Conservation (phyloP, 2,329 filamentous ascomycete genomes). For the Lecanicillium sp. region DNA sequence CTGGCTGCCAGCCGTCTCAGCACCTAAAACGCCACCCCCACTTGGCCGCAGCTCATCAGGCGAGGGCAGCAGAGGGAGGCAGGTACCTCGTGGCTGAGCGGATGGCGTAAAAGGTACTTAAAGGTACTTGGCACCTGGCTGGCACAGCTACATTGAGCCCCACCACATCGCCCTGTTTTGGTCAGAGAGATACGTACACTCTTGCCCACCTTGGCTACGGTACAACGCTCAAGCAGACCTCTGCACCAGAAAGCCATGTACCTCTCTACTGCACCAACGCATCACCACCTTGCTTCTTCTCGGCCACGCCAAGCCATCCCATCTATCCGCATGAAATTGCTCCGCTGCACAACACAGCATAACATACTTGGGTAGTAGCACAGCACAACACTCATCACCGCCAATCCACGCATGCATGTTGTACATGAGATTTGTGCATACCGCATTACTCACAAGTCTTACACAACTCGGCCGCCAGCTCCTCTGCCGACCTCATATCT, state of each 20-base stretch:
- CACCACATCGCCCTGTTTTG: constrained; percentile 9
- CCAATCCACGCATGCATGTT: constrained; percentile 3
- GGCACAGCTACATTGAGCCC: too few species aligned
- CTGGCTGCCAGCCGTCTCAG: neutral
- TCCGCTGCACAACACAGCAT: too few species aligned
- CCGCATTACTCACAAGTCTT: too few species aligned
- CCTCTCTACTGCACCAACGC: neutral
- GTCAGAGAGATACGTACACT: neutral
- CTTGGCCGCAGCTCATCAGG: neutral
- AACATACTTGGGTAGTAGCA: too few species aligned
- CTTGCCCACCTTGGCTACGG: too few species aligned
- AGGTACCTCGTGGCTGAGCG: constrained; percentile 1
- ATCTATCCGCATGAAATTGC: too few species aligned
- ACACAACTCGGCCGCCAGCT: too few species aligned
- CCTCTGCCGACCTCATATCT: too few species aligned
- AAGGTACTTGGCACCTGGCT: neutral
- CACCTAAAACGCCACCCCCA: constrained; percentile 1
- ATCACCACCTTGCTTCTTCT: too few species aligned
- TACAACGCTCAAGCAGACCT: too few species aligned
- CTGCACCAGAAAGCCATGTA: neutral
- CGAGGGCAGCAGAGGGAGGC: neutral
- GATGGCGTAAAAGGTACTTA: constrained; percentile 3
- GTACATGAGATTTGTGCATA: neutral
- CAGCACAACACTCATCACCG: neutral
- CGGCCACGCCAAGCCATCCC: too few species aligned